Conservation (phyloP, 192 early-diverging fungal genomes). For the Chytriomyces sp. region DNA sequence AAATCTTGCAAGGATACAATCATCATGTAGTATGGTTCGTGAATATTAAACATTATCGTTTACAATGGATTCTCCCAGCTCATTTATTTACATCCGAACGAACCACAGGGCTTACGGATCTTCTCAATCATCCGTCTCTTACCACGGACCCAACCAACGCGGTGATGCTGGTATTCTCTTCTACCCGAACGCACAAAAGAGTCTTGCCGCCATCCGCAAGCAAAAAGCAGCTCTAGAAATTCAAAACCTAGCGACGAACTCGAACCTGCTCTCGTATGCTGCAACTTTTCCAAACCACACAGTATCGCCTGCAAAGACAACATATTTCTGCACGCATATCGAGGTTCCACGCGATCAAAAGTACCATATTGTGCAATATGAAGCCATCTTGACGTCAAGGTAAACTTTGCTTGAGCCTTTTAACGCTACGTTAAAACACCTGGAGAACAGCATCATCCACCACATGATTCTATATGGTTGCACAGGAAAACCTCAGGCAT, state of each 20-base stretch:
- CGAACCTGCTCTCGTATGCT: not conserved
- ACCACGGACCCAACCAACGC: slow-evolving; percentile 6
- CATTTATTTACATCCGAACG: too few species aligned
- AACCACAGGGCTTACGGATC: too few species aligned
- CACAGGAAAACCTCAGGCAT: not conserved
- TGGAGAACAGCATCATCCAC: not conserved
- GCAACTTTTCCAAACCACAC: slow-evolving; percentile 3
- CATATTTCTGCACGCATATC: slow-evolving; percentile 24
- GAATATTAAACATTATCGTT: too few species aligned
- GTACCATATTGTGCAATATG: slow-evolving; percentile 30
- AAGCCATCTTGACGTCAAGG: not conserved
- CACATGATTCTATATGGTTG: slow-evolving; percentile 14
- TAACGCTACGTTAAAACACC: not conserved
- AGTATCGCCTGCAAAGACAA: not conserved
- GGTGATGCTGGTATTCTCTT: not conserved
- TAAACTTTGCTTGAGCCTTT: not conserved
- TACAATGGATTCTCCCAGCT: too few species aligned
- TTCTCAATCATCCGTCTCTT: too few species aligned
- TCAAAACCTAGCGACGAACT: not conserved
- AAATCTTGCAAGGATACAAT: not conserved
- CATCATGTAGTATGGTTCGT: slow-evolving; percentile 16
- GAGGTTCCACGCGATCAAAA: slow-evolving; percentile 22
- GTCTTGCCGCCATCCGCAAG: not conserved
- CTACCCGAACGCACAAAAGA: not conserved
- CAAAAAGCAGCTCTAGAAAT: not conserved